Percentiles rank a stretch among this genome's conserved stretches.
Conservation (phyloP, 2,329 filamentous ascomycete species). For the Ceratocystis cubensis region DNA sequence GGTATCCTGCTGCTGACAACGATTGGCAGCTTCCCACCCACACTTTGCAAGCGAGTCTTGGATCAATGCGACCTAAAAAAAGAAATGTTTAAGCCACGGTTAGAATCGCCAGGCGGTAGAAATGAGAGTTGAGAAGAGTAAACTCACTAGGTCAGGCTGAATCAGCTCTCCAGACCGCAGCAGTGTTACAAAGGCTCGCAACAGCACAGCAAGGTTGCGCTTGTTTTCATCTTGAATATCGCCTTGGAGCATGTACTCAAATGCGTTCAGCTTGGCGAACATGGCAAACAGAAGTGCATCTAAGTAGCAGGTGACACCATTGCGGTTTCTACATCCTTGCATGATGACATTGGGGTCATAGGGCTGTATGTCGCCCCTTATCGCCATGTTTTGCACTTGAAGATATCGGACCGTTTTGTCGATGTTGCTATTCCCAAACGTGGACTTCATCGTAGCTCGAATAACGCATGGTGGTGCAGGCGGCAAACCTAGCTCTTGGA, state of each 20-base stretch:
- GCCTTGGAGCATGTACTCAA: slow-evolving; percentile 81
- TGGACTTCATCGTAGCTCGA: slow-evolving; percentile 43
- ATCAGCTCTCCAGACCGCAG: slow-evolving; percentile 75
- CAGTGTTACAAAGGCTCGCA: slow-evolving; percentile 90
- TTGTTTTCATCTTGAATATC: slow-evolving; percentile 57
- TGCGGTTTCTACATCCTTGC: slow-evolving; percentile 74
- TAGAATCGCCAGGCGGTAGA: not conserved
- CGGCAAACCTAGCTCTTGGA: slow-evolving; percentile 35
- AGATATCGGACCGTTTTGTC: slow-evolving; percentile 67
- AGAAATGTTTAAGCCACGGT: not conserved
- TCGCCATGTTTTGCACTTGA: slow-evolving; percentile 65
- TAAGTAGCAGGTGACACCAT: slow-evolving; percentile 84
- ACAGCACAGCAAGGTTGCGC: slow-evolving; percentile 59
- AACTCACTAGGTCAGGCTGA: slow-evolving; percentile 63
- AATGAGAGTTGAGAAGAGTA: not conserved
- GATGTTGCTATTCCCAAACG: slow-evolving; percentile 54
- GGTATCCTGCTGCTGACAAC: slow-evolving; percentile 78
- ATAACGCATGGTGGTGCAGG: slow-evolving; percentile 45
- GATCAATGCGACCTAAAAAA: slow-evolving; percentile 57
- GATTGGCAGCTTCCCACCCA: slow-evolving; percentile 72
- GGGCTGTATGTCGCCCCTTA: slow-evolving; percentile 62
- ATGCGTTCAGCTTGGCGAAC: slow-evolving; percentile 81
- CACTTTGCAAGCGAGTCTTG: slow-evolving; percentile 73
- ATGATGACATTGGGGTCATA: slow-evolving; percentile 62
- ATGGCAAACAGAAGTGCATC: slow-evolving; percentile 89